Percentiles rank a stretch among this genome's conserved stretches.
phyloP scores from a whole-genome alignment of 2,329 filamentous ascomycete genomes.

The Ascochyta koolunga region DNA sequence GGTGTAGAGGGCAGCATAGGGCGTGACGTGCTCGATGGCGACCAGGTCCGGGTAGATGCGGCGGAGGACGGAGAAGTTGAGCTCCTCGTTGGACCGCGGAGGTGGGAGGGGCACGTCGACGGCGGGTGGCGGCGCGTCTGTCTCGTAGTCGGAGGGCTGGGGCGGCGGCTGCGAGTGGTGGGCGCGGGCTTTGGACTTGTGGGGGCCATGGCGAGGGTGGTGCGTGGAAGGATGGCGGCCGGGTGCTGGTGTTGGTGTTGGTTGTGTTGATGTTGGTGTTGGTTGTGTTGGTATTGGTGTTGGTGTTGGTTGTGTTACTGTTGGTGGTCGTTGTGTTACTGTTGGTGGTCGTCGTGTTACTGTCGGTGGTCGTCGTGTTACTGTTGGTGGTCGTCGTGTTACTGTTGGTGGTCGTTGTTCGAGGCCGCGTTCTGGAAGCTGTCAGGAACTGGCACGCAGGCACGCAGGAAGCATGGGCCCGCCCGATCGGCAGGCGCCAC shows the following conservation, averaged over 20 bases:
- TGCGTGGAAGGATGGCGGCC: conserved; percentile 1
- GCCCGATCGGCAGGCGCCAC: conserved; percentile 4
- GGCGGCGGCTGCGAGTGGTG: conserved; percentile 41
- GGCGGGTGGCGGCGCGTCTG: conserved; percentile 51
- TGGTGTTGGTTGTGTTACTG: conserved; percentile 1
- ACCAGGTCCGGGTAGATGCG: conserved; percentile 79
- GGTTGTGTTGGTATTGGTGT: not conserved
- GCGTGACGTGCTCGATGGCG: conserved; percentile 77
- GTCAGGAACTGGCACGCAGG: not conserved
- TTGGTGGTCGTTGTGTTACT: not conserved
- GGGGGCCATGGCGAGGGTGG: conserved; percentile 34
- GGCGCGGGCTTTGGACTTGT: conserved; percentile 40
- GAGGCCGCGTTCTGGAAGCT: not conserved
- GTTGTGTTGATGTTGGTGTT: not conserved
- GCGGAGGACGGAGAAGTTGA: conserved; percentile 84
- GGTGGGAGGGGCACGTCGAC: conserved; percentile 52
- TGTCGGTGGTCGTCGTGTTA: not conserved
- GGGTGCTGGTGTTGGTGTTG: conserved; percentile 1
- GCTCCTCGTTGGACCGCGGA: conserved; percentile 76
- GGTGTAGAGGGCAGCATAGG: conserved; percentile 84
- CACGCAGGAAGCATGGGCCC: conserved; percentile 4
- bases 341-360: not conserved
- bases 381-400: not conserved
- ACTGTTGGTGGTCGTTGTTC: not conserved
- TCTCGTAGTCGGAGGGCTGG: conserved; percentile 62